phyloP scores from a whole-genome alignment of 768 basidiomycete genomes.

The Xanthoconium purpureum region DNA sequence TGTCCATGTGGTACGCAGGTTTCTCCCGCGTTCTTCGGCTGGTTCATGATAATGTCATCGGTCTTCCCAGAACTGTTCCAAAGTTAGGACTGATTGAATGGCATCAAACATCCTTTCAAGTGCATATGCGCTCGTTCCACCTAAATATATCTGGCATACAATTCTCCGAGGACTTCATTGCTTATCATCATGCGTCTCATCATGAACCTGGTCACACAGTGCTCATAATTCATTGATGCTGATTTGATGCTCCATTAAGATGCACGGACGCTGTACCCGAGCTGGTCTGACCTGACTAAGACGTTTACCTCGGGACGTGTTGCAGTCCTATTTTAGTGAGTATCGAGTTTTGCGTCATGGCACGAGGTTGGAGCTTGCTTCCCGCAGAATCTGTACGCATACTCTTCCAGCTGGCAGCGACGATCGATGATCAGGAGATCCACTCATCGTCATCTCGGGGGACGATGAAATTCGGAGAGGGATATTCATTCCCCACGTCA shows the following conservation, averaged over 20 bases:
- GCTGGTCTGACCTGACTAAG: background rate
- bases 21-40: background rate
- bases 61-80: conserved; percentile 3
- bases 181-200: background rate
- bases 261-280: background rate
- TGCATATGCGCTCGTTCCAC: background rate
- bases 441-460: background rate
- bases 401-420: background rate
- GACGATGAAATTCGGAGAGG: conserved; percentile 7
- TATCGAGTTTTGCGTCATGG: background rate
- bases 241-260: background rate
- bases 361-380: background rate
- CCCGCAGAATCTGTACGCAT: background rate
- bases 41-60: conserved; percentile 2
- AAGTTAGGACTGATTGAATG: background rate
- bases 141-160: background rate
- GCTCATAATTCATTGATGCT: background rate
- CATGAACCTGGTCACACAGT: background rate
- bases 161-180: conserved; percentile 13
- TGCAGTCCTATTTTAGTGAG: background rate
- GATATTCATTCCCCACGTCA: conserved; percentile 1
- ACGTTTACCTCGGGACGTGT: background rate
- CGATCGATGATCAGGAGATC: conserved; percentile 5
- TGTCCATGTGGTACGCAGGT: background rate
- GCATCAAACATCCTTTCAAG: background rate